These are phyloP conservation scores for Auriscalpium microsporum DNA, from an alignment of 768 basidiomycete species.

Conservation along the genomic window DNA sequence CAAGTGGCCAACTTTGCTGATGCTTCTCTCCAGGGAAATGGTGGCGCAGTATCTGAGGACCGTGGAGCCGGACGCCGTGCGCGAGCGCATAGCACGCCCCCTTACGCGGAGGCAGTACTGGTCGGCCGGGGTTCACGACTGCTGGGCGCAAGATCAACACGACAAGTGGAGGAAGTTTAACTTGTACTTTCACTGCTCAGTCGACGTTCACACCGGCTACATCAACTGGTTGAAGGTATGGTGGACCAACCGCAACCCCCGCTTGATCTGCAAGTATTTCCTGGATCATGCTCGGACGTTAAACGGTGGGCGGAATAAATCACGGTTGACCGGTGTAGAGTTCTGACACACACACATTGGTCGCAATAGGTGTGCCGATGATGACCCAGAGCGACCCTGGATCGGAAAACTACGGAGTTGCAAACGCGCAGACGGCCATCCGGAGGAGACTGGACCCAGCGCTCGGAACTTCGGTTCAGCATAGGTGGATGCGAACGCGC, in stretches of 20 bases:
- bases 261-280: not conserved
- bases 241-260: constrained; percentile 17
- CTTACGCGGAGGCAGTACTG: constrained; percentile 5
- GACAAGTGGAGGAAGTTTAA: constrained; percentile 16
- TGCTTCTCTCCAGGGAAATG: not conserved
- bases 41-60: not conserved
- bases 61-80: not conserved
- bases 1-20: not conserved
- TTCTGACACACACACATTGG: too few relatives aligned
- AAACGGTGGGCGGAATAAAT: too few relatives aligned
- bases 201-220: constrained; percentile 6
- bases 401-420: constrained; percentile 35
- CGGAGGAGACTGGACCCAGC: constrained; percentile 33
- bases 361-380: constrained; percentile 29
- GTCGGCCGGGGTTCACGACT: constrained; percentile 14
- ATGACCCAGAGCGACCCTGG: constrained; percentile 38
- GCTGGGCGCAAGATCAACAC: constrained; percentile 19
- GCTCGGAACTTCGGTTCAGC: constrained; percentile 31
- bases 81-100: not conserved
- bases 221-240: constrained; percentile 16
- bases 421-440: constrained; percentile 34
- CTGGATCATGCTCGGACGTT: constrained; percentile 4
- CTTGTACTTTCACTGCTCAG: constrained; percentile 10
- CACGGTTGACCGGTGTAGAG: too few relatives aligned
- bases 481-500: constrained; percentile 25